Evolutionary conservation across 257 asterid genomes (phyloP).

Genomic region (Penstemon davidsonii): DNA sequence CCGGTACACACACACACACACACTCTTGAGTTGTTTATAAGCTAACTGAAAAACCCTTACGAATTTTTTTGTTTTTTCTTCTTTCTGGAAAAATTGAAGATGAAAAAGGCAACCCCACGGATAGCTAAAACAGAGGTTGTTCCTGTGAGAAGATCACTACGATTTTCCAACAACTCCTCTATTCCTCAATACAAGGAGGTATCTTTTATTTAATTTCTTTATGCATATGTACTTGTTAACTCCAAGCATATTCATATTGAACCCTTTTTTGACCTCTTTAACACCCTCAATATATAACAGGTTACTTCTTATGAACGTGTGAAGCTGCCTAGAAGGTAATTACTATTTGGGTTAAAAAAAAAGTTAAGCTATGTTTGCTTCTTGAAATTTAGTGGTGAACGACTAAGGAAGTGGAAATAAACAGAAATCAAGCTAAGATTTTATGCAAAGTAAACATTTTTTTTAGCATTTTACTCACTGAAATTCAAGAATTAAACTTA

Average conservation of each 20-base stretch:
- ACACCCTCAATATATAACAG: conserved; percentile 36
- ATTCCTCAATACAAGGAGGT: conserved; percentile 75
- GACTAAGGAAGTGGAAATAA: too few species aligned
- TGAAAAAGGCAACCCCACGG: conserved; percentile 70
- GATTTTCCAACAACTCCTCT: conserved; percentile 60
- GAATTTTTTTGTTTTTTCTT: conserved; percentile 2
- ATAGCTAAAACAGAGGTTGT: conserved; percentile 65
- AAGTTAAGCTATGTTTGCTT: too few species aligned
- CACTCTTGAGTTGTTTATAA: conserved; percentile 17
- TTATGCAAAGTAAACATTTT: too few species aligned
- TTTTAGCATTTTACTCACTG: too few species aligned
- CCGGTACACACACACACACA: conserved; percentile 40
- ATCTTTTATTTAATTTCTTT: background rate
- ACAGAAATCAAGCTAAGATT: too few species aligned
- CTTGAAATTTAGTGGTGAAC: too few species aligned
- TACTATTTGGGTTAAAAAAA: background rate
- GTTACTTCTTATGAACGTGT: conserved; percentile 58
- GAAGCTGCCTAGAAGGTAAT: conserved; percentile 71
- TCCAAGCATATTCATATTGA: background rate
- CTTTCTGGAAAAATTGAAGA: conserved; percentile 36
- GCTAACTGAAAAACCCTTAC: background rate
- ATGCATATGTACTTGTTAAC: background rate
- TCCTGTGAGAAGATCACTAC: conserved; percentile 71
- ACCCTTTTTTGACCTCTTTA: background rate
- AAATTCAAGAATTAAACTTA: too few species aligned